Evolutionary conservation across 2,329 filamentous ascomycete genomes (phyloP).

Genomic region (Pseudomassariella vexata): DNA sequence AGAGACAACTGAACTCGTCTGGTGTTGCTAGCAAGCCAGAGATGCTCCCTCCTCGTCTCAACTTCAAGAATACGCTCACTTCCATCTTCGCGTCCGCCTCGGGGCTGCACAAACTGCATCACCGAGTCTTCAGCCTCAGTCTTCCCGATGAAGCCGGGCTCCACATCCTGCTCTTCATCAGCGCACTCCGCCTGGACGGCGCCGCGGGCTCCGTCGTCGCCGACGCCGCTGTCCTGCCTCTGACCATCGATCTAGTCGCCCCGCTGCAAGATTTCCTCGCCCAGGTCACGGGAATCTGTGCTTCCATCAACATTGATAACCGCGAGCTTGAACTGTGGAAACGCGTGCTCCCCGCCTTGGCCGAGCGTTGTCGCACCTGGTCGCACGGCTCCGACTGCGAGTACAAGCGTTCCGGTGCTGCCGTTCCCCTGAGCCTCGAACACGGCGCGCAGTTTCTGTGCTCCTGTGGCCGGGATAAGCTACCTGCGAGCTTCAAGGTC

Average conservation of each 20-base stretch:
- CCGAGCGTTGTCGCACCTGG: slow-evolving; percentile 45
- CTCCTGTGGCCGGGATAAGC: slow-evolving; percentile 35
- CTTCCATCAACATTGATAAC: slow-evolving; percentile 35
- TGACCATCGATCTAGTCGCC: slow-evolving; percentile 29
- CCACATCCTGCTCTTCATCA: slow-evolving; percentile 29
- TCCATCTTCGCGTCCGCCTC: slow-evolving; percentile 40
- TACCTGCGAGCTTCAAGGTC: slow-evolving; percentile 34
- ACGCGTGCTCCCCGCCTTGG: slow-evolving; percentile 33
- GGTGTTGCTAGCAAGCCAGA: no score
- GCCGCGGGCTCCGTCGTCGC: slow-evolving; percentile 35
- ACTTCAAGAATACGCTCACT: slow-evolving; percentile 44
- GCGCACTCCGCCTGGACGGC: slow-evolving; percentile 37
- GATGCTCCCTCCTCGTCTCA: slow-evolving; percentile 30
- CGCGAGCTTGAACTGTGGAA: slow-evolving; percentile 54
- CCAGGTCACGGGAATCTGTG: slow-evolving; percentile 28
- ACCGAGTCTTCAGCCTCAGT: slow-evolving; percentile 36
- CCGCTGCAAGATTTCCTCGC: slow-evolving; percentile 31
- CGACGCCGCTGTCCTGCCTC: slow-evolving; percentile 41
- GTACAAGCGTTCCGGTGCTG: slow-evolving; percentile 29
- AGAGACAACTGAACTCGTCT: no score
- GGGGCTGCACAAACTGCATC: slow-evolving; percentile 38
- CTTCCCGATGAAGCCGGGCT: slow-evolving; percentile 24
- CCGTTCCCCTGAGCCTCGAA: slow-evolving; percentile 33
- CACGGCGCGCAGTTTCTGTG: slow-evolving; percentile 34
- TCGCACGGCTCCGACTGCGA: slow-evolving; percentile 37